Evolutionary conservation across 2,329 filamentous ascomycete genomes (phyloP), one percentile per base, ranked within the genome.

Genomic region (Leptographium galeiforme): DNA sequence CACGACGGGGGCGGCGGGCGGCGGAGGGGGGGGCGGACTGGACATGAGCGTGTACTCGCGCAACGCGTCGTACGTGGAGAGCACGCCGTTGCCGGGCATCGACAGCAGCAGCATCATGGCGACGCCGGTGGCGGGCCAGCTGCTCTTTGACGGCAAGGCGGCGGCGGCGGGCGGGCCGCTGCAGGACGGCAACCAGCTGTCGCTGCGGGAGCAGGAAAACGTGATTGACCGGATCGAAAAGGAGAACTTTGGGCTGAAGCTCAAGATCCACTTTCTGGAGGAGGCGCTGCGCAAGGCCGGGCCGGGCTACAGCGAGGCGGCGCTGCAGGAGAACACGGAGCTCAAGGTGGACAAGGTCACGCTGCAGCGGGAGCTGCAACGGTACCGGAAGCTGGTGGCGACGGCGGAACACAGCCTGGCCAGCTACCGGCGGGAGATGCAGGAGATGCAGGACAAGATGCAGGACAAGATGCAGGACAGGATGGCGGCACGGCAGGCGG

Each of bases 201-300:
- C 93, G 1, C 70, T 98, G 55, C 84, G 89, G 57, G 93, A 98
- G 65, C 93, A 98, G 67, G 93, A 97, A 68, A 89, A 89, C 61
- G 86, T 93, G 60, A 91, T 98, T 61, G 88, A 96, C 70, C 87
- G 87, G 64, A 91, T 98, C 61, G 89, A 96, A 65, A 98, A 98
- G 72, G 93, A 97, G 64, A 98, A 98, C 64, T 98, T 97, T 65
- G 89, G 89, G 30, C 75, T 98, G 52, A 97, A 97, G 68, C 78
- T 97, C 61, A 96, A 95, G 68, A 95, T 97, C 52, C 89, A 97
- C 67, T 98, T 95, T 66, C 77, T 98, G 53, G 89, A 98, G 66
- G 89, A 97, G 61, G 87, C 88, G 14, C 71, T 98, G 50, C 81
- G 84, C 52, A 95, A 94, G 66, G 81, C 85, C 53, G 91, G 91